Conservation (phyloP, 1,139 yeast species). For the Hemisphaericaspora lyxosophila region DNA sequence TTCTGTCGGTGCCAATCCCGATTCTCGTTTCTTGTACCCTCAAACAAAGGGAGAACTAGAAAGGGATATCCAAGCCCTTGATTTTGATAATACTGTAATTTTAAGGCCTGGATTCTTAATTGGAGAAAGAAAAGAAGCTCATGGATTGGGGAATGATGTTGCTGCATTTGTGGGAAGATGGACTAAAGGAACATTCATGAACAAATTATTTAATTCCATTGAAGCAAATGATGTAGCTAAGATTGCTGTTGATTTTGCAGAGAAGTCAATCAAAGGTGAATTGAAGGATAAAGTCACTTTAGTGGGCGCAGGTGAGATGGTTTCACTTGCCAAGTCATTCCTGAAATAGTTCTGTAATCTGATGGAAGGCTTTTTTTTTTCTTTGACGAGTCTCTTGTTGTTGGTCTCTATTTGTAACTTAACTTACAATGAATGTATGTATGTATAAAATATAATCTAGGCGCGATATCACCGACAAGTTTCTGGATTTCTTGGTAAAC, state of each 20-base stretch:
- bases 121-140: constrained; percentile 54
- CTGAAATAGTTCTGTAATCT: neutral
- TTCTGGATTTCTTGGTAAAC: neutral
- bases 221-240: constrained; percentile 51
- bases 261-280: constrained; percentile 12
- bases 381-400: neutral
- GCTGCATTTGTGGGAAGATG: constrained; percentile 26
- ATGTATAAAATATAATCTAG: neutral
- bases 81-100: constrained; percentile 66
- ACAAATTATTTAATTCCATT: constrained; percentile 36
- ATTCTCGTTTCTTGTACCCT: constrained; percentile 56
- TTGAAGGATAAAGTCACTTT: constrained; percentile 14
- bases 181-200: constrained; percentile 35
- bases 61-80: constrained; percentile 53
- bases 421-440: neutral
- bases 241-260: constrained; percentile 38
- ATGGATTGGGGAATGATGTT: constrained; percentile 34
- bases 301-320: constrained; percentile 13
- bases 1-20: constrained; percentile 54
- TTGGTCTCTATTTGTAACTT: too few relatives aligned
- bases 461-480: neutral
- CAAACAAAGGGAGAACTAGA: constrained; percentile 67
- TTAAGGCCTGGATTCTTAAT: constrained; percentile 68
- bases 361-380: too few relatives aligned
- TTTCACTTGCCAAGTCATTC: constrained; percentile 7